Percentiles rank a stretch among this genome's conserved stretches.
Evolutionary conservation across 1,284 basidiomycete species (phyloP).

Genomic region (Pseudozyma flocculosa): DNA sequence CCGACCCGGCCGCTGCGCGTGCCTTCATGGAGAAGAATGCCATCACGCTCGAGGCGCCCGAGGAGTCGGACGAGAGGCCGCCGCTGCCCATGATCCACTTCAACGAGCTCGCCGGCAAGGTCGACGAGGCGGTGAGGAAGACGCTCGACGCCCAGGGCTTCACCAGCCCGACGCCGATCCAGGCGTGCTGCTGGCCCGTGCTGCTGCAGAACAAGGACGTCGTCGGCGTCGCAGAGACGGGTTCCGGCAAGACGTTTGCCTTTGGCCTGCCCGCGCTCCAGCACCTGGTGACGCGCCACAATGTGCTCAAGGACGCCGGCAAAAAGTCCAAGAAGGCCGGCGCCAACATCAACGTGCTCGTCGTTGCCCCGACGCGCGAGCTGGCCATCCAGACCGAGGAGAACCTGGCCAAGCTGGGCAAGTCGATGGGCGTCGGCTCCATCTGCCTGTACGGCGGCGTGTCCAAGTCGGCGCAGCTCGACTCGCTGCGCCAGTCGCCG

Average conservation of each 20-base stretch:
- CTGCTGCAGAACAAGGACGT: constrained; percentile 80
- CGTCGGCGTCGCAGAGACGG: constrained; percentile 96
- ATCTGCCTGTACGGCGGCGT: constrained; percentile 92
- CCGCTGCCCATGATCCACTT: constrained; percentile 72
- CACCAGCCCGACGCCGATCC: constrained; percentile 89
- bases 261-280: constrained; percentile 89
- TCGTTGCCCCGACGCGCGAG: constrained; percentile 90
- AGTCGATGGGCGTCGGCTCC: constrained; percentile 72
- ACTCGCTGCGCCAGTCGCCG: constrained; percentile 64
- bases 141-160: constrained; percentile 69
- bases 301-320: constrained; percentile 26
- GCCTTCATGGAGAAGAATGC: constrained; percentile 51
- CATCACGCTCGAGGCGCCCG: constrained; percentile 56
- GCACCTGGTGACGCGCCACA: constrained; percentile 64
- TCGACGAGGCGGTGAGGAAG: constrained; percentile 64
- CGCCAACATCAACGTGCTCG: constrained; percentile 71
- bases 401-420: constrained; percentile 75
- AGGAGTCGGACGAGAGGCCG: constrained; percentile 60
- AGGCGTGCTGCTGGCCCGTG: constrained; percentile 92
- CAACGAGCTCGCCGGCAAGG: constrained; percentile 69
- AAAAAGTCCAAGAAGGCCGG: constrained; percentile 40
- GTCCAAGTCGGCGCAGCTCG: constrained; percentile 78
- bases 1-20: constrained; percentile 40
- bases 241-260: constrained; percentile 84
- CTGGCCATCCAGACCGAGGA: constrained; percentile 92